These are phyloP conservation scores for Niveomyces coronatus DNA, from an alignment of 2,329 filamentous ascomycete species.

Conservation along the genomic window DNA sequence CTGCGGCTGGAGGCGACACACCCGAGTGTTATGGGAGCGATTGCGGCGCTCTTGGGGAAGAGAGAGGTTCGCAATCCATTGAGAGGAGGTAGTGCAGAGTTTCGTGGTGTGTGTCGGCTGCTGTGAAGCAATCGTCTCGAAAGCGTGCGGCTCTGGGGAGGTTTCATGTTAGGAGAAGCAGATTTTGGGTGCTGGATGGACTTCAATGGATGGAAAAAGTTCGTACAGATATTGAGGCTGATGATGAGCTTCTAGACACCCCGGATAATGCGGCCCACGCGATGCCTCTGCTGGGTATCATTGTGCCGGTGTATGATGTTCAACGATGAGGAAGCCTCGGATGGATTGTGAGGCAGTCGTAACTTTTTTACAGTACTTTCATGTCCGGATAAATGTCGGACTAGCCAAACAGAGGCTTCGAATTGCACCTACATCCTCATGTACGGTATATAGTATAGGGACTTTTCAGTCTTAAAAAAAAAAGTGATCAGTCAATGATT, in stretches of 20 bases:
- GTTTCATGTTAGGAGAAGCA: conserved; percentile 2
- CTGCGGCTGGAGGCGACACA: conserved; percentile 20
- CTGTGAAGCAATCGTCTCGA: conserved; percentile 20
- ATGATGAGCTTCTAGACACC: conserved; percentile 21
- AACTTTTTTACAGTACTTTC: conserved; percentile 20
- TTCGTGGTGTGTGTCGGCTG: conserved; percentile 20
- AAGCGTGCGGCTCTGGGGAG: conserved; percentile 16
- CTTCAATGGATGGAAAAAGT: background rate
- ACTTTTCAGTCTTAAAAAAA: too few species aligned
- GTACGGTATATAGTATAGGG: too few species aligned
- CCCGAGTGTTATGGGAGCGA: conserved; percentile 22
- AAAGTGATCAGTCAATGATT: too few species aligned
- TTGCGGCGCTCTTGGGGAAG: conserved; percentile 9
- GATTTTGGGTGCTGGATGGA: background rate
- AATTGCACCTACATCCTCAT: too few species aligned
- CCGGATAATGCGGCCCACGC: conserved; percentile 27
- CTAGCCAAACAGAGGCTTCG: too few species aligned
- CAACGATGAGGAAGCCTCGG: conserved; percentile 8
- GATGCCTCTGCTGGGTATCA: conserved; percentile 37
- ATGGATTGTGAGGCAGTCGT: conserved; percentile 14
- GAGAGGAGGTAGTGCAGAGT: background rate
- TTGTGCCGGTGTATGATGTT: conserved; percentile 19
- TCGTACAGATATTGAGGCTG: conserved; percentile 20
- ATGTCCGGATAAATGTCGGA: conserved; percentile 27
- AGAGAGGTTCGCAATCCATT: background rate